Evolutionary conservation across 2,329 filamentous ascomycete genomes (phyloP), one percentile per base, ranked within the genome.

Genomic region (Neonectria faginata): DNA sequence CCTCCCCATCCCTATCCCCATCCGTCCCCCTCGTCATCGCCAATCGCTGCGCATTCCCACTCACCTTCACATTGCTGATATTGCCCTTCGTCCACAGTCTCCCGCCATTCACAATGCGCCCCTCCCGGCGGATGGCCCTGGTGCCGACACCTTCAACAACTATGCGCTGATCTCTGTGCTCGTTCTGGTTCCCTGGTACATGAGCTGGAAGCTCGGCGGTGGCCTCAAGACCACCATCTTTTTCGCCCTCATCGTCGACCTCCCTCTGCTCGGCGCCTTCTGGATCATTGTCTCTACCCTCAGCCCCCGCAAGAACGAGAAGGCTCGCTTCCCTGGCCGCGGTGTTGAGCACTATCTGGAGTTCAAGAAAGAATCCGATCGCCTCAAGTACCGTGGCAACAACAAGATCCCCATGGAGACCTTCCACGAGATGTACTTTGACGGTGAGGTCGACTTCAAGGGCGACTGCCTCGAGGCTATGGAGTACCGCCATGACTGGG

Each of bases 371-470:
- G 80, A 82, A n/a, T 79, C 79, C 60, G 86, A 88, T 75, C 78
- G 84, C 75, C 76, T 79, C 74, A 93, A 90, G 81, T 96, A 93
- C 83, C 85, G 87, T 72, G 92, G 92, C 79, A 86, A 86, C 79
- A 92, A 87, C 82, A 94, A 92, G 83, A 93, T 96, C 66, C 91
- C 93, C 59, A 91, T 97, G 85, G 91, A 97, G 84, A 97, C 93
- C 25, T 98, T 98, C 85, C 90, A 97, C 78, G 94, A 97, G 82
- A 97, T 95, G 91, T 98, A 97, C 86, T 97, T 98, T 81, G 91
- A 96, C 77, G 93, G 93, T 64, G 90, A 97, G 63, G 94, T 97
- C 68, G 93, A 97, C 73, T 95, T 97, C 86, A 98, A 97, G 80
- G 94, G 94, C 63, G 96, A 98, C 81, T 88, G 86, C 75, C 86